phyloP scores from a whole-genome alignment of 1,284 basidiomycete species.

The Agaricales sp. region DNA sequence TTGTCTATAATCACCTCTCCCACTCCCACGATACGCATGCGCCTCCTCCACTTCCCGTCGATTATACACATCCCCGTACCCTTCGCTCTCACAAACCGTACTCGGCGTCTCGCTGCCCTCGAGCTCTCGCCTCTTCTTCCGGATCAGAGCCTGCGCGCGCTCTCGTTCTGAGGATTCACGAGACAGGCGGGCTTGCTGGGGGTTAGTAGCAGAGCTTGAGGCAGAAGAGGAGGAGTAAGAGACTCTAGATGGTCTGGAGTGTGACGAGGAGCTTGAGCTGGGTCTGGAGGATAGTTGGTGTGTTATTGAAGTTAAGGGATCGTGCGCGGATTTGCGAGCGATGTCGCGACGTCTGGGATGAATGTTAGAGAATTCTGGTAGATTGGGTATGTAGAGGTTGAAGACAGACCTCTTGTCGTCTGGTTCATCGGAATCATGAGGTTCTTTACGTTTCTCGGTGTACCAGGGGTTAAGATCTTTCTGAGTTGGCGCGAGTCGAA shows the following conservation, averaged over 20 bases:
- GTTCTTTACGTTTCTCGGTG: conserved; percentile 22
- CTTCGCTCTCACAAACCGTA: conserved; percentile 38
- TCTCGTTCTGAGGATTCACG: conserved; percentile 66
- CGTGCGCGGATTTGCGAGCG: conserved; percentile 48
- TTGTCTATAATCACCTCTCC: not conserved
- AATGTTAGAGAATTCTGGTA: conserved; percentile 4
- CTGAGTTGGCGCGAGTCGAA: conserved; percentile 58
- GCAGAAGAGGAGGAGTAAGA: conserved; percentile 15
- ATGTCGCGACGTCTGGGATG: conserved; percentile 48
- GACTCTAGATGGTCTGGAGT: not conserved
- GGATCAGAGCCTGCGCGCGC: conserved; percentile 59
- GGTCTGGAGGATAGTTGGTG: conserved; percentile 41
- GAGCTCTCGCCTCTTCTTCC: conserved; percentile 49
- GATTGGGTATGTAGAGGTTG: conserved; percentile 4
- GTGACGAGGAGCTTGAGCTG: conserved; percentile 1
- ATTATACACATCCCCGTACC: conserved; percentile 65
- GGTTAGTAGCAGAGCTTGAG: conserved; percentile 17
- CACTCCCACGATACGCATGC: conserved; percentile 27
- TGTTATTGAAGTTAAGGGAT: conserved; percentile 69
- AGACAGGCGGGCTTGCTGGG: conserved; percentile 42
- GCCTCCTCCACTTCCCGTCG: conserved; percentile 61
- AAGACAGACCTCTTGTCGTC: conserved; percentile 22
- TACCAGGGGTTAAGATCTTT: conserved; percentile 79
- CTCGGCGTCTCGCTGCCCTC: conserved; percentile 59
- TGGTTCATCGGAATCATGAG: conserved; percentile 19